Evolutionary conservation across 768 basidiomycete species (phyloP).

Genomic region (Lactarius akahatsu): DNA sequence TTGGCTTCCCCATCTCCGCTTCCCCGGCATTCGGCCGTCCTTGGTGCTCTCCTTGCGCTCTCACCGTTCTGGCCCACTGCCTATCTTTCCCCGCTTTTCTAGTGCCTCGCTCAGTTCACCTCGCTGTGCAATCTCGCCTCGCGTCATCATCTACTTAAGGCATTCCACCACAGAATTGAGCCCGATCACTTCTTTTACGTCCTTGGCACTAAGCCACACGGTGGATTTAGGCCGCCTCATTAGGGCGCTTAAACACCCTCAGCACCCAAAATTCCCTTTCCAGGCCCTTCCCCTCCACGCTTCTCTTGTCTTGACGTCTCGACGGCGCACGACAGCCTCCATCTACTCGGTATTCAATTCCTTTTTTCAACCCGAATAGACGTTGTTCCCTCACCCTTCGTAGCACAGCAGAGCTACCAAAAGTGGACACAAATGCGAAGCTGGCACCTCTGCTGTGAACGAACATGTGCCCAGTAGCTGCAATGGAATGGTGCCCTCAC

Average conservation of each 20-base stretch:
- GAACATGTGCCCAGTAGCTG: background rate
- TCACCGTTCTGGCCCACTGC: background rate
- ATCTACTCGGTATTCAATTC: background rate
- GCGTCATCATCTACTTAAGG: background rate
- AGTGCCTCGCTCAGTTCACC: background rate
- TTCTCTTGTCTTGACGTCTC: constrained; percentile 1
- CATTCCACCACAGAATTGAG: constrained; percentile 6
- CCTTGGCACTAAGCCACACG: background rate
- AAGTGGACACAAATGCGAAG: background rate
- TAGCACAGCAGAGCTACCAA: background rate
- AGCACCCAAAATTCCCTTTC: background rate
- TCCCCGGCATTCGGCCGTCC: background rate
- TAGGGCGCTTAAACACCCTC: background rate
- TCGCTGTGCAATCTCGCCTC: constrained; percentile 4
- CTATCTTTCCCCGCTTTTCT: constrained; percentile 6
- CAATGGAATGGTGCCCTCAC: background rate
- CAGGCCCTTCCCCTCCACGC: background rate
- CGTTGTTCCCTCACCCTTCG: background rate
- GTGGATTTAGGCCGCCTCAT: background rate
- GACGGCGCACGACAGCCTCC: background rate
- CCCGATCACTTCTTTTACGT: constrained; percentile 15
- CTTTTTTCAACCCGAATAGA: constrained; percentile 1
- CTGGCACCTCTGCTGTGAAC: background rate
- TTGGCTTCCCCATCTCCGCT: background rate
- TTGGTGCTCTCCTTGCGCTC: background rate